Percentiles rank a stretch among this genome's conserved stretches.
Conservation (phyloP, 2,329 filamentous ascomycete species). For the Sporothrix pallida region DNA sequence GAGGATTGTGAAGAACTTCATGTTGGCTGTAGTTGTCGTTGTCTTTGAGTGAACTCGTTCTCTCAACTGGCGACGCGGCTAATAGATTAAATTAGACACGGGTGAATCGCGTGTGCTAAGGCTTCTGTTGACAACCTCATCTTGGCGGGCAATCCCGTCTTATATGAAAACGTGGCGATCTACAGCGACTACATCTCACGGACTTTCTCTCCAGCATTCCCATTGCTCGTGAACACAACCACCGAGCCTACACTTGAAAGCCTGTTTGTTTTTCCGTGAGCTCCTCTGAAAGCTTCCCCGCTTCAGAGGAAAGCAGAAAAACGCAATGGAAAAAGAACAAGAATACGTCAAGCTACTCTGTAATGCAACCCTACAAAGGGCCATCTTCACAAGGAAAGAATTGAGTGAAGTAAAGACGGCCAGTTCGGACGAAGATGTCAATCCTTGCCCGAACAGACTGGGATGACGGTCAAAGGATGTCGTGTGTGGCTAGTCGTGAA, state of each 20-base stretch:
- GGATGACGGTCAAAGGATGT: neutral
- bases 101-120: neutral
- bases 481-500: neutral
- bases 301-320: neutral
- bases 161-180: neutral
- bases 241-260: neutral
- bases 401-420: neutral
- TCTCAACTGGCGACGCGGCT: conserved; percentile 1
- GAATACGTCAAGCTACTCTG: neutral
- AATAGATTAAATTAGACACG: conserved; percentile 6
- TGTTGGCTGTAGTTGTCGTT: neutral
- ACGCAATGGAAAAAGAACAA: neutral
- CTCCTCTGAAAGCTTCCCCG: neutral
- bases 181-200: neutral
- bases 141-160: neutral
- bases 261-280: conserved; percentile 20
- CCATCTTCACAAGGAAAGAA: neutral
- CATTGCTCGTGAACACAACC: neutral
- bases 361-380: conserved; percentile 18
- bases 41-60: neutral
- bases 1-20: conserved; percentile 15
- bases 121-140: neutral
- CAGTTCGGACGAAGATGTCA: neutral
- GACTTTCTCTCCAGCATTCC: neutral
- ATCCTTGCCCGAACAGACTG: neutral